These are phyloP conservation scores for Dothideomycetes sp. DNA, from an alignment of 2,329 filamentous ascomycete species.

Conservation along the genomic window DNA sequence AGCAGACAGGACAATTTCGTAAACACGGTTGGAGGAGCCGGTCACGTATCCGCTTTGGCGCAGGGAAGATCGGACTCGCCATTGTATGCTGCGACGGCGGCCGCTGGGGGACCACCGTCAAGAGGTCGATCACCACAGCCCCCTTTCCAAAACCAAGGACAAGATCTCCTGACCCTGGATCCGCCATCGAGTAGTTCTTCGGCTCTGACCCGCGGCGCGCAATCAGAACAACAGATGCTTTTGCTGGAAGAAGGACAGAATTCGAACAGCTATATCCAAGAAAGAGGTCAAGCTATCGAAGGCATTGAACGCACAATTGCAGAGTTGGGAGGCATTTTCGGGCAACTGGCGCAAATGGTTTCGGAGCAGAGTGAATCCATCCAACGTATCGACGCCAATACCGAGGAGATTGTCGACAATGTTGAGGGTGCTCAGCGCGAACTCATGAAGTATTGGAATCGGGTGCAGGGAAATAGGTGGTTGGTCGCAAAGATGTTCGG, in stretches of 20 bases:
- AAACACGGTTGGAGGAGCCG: conserved; percentile 58
- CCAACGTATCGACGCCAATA: conserved; percentile 92
- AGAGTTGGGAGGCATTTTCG: conserved; percentile 86
- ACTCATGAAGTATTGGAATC: conserved; percentile 91
- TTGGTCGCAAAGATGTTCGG: conserved; percentile 77
- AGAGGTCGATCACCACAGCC: conserved; percentile 16
- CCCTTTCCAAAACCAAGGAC: conserved; percentile 30
- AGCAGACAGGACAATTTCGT: conserved; percentile 95
- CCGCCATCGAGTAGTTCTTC: conserved; percentile 44
- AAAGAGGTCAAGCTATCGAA: conserved; percentile 90
- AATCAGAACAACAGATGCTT: conserved; percentile 77
- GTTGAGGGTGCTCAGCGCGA: conserved; percentile 95
- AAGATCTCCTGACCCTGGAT: conserved; percentile 74
- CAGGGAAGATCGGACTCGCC: conserved; percentile 35
- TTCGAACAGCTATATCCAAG: conserved; percentile 81
- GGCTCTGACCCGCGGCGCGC: conserved; percentile 38
- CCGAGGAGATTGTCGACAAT: conserved; percentile 95
- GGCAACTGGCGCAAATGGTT: conserved; percentile 92
- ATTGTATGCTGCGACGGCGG: conserved; percentile 53
- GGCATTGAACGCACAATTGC: conserved; percentile 92
- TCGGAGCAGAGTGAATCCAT: conserved; percentile 97
- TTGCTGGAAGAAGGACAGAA: conserved; percentile 80
- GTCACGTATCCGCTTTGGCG: conserved; percentile 39
- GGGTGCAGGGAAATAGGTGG: conserved; percentile 92
- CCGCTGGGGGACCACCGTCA: conserved; percentile 38